phyloP scores from a whole-genome alignment of 441 rosid genomes.

The Theobroma grandiflorum region DNA sequence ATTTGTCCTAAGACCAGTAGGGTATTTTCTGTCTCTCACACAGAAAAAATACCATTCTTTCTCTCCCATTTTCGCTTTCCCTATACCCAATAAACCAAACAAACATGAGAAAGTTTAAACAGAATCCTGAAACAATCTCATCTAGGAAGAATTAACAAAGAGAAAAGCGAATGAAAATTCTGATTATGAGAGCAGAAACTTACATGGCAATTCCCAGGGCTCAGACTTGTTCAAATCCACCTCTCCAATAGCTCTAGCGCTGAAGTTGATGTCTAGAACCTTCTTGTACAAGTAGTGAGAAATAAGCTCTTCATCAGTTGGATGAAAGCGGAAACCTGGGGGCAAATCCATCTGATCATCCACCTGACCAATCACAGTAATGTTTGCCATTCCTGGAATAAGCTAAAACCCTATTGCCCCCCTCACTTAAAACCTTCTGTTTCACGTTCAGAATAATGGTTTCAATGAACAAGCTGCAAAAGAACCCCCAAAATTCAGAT shows the following conservation, averaged over 20 bases:
- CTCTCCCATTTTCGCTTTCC: constrained; percentile 96
- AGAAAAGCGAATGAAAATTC: neutral
- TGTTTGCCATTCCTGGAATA: constrained; percentile 53
- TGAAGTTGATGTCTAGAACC: constrained; percentile 63
- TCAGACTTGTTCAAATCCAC: constrained; percentile 97
- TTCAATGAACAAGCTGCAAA: neutral
- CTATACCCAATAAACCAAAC: constrained; percentile 41
- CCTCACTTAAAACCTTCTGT: neutral
- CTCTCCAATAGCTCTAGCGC: constrained; percentile 81
- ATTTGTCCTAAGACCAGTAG: constrained; percentile 86
- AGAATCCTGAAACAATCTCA: neutral
- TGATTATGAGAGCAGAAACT: neutral
- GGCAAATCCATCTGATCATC: constrained; percentile 82
- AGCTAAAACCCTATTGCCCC: constrained; percentile 42
- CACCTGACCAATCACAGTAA: constrained; percentile 52
- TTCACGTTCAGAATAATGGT: neutral
- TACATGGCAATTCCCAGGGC: constrained; percentile 97
- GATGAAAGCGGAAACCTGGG: constrained; percentile 94
- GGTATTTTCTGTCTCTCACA: constrained; percentile 84
- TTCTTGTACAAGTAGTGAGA: constrained; percentile 75
- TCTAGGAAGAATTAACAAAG: neutral
- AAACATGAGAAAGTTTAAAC: constrained; percentile 8
- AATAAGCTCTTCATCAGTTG: constrained; percentile 96
- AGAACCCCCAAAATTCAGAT: neutral
- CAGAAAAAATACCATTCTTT: constrained; percentile 98